These are phyloP conservation scores for Chrysochromulina tobinii DNA, from an alignment of 78 protist genomes.

Conservation along the genomic window DNA sequence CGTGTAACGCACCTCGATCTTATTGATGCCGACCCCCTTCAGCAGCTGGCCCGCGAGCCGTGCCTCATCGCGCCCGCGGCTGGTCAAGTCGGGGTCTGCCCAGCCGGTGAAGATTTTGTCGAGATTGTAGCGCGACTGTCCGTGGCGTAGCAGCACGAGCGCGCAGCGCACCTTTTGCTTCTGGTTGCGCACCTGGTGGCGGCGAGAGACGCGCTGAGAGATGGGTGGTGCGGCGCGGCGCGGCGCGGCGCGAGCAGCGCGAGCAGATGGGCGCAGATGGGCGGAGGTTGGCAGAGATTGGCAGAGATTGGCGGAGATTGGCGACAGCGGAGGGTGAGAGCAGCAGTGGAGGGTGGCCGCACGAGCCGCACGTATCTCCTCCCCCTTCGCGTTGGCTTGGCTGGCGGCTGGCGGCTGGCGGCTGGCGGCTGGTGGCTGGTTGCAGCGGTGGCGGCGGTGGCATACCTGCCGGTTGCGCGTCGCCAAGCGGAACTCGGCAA, in stretches of 20 bases:
- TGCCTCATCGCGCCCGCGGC: constrained; percentile 80
- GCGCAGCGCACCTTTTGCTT: neutral
- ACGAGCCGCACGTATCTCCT: too few species aligned
- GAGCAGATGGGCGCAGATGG: neutral
- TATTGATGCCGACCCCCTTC: neutral
- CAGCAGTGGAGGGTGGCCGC: too few species aligned
- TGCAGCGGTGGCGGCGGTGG: too few species aligned
- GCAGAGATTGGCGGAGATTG: neutral
- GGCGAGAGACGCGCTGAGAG: too few species aligned
- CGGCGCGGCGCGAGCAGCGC: neutral
- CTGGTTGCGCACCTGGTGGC: too few species aligned
- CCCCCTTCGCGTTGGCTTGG: too few species aligned
- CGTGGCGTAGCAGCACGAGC: constrained; percentile 78
- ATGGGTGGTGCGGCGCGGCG: too few species aligned
- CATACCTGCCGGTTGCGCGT: too few species aligned
- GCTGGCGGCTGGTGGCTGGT: too few species aligned
- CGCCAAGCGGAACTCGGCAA: too few species aligned
- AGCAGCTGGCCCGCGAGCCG: constrained; percentile 70
- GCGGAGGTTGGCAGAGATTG: neutral
- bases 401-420: too few species aligned
- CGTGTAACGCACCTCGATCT: constrained; percentile 81
- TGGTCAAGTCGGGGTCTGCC: constrained; percentile 85
- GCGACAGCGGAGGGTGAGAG: neutral
- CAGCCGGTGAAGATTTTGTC: constrained; percentile 88
- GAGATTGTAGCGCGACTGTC: constrained; percentile 76